Evolutionary conservation across 148 eudicot species (phyloP).

Genomic region (Rhododendron mucronatum): DNA sequence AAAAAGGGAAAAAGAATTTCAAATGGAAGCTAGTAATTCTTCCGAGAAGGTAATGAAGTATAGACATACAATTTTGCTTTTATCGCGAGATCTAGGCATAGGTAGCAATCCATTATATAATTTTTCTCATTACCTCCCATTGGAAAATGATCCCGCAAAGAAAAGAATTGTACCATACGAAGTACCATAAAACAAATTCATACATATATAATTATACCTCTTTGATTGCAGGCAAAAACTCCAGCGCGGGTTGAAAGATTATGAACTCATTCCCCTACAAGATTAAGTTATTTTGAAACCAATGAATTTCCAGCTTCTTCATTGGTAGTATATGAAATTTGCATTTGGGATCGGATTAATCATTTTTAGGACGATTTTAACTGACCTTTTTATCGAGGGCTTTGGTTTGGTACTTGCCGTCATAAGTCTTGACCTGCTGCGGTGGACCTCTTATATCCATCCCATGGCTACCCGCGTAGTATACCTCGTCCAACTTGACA

Average conservation of each 20-base stretch:
- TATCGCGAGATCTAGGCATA: not conserved
- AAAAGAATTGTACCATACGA: not conserved
- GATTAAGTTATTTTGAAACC: not conserved
- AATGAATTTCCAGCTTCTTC: not conserved
- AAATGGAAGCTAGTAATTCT: not conserved
- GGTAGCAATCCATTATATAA: not conserved
- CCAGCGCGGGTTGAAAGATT: slow-evolving; percentile 82
- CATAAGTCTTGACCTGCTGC: slow-evolving; percentile 28
- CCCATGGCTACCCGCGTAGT: slow-evolving; percentile 95
- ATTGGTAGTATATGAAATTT: not conserved
- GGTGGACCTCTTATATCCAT: slow-evolving; percentile 86
- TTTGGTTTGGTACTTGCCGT: slow-evolving; percentile 37
- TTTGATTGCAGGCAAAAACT: slow-evolving; percentile 66
- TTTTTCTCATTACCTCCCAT: not conserved
- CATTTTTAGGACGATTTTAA: not conserved
- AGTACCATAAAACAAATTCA: not conserved
- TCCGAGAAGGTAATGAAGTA: not conserved
- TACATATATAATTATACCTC: slow-evolving; percentile 35
- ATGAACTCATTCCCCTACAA: slow-evolving; percentile 57
- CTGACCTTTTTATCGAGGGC: slow-evolving; percentile 45
- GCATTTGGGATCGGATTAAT: not conserved
- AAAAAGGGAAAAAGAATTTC: not conserved
- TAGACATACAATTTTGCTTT: not conserved
- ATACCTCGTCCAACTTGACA: slow-evolving; percentile 68
- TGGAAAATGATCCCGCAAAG: not conserved